phyloP scores from a whole-genome alignment of 2,329 filamentous ascomycete genomes.

The Emergomyces pasteurianus region DNA sequence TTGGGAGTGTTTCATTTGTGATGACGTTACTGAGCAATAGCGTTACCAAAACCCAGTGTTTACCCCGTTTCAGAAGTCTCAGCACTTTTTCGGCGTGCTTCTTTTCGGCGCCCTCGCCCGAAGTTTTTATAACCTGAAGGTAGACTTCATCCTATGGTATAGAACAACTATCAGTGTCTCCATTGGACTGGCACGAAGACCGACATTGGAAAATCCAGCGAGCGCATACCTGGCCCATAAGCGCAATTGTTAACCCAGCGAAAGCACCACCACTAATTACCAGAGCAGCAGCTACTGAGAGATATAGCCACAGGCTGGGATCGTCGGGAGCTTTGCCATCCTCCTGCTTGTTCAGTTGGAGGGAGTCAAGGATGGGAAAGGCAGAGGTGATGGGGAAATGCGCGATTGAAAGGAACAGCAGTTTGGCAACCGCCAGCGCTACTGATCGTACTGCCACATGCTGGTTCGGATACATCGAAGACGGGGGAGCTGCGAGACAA shows the following conservation, averaged over 20 bases:
- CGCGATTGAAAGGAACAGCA: slow-evolving; percentile 26
- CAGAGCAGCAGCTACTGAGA: slow-evolving; percentile 63
- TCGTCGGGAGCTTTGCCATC: slow-evolving; percentile 45
- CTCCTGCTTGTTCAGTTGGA: slow-evolving; percentile 17
- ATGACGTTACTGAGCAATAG: slow-evolving; percentile 92
- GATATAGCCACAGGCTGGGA: slow-evolving; percentile 65
- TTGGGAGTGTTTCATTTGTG: slow-evolving; percentile 91
- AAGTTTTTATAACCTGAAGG: slow-evolving; percentile 82
- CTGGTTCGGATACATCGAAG: slow-evolving; percentile 17
- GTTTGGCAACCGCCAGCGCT: slow-evolving; percentile 30
- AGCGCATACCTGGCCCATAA: slow-evolving; percentile 48
- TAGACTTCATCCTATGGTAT: slow-evolving; percentile 75
- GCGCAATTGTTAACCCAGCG: slow-evolving; percentile 65
- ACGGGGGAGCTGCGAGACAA: background rate
- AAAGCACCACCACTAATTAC: slow-evolving; percentile 87
- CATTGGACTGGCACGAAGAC: background rate
- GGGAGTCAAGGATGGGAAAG: slow-evolving; percentile 21
- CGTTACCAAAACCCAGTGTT: slow-evolving; percentile 97
- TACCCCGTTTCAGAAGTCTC: slow-evolving; percentile 69
- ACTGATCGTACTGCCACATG: slow-evolving; percentile 27
- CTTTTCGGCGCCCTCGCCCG: slow-evolving; percentile 71
- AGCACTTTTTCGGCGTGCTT: slow-evolving; percentile 76
- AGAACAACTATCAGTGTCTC: background rate
- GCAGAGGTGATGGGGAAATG: slow-evolving; percentile 29
- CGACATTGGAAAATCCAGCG: background rate